Evolutionary conservation across 768 basidiomycete species (phyloP).

Genomic region (Russula sp.): DNA sequence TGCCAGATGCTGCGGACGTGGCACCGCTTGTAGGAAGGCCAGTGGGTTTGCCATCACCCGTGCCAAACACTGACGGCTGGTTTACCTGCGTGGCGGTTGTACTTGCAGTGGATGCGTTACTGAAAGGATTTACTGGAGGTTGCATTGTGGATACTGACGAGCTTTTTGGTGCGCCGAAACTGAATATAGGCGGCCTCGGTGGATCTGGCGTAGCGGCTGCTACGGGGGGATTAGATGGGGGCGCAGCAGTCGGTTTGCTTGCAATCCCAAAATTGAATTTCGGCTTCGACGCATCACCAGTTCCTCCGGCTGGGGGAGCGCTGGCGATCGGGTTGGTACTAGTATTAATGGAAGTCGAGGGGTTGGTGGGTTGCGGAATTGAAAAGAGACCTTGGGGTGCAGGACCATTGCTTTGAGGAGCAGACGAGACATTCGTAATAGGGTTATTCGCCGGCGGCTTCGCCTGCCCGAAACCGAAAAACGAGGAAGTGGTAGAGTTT

Average conservation of each 20-base stretch:
- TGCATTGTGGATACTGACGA: constrained; percentile 1
- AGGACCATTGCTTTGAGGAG: constrained; percentile 1
- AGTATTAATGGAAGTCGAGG: background rate
- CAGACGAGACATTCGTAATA: constrained; percentile 16
- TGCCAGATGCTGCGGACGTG: background rate
- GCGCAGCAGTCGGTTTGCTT: constrained; percentile 13
- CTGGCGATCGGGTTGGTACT: constrained; percentile 3
- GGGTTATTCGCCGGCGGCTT: constrained; percentile 17
- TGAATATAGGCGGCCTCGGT: constrained; percentile 4
- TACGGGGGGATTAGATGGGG: constrained; percentile 12
- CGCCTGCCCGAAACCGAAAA: constrained; percentile 5
- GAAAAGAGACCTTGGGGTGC: constrained; percentile 7
- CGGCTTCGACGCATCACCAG: constrained; percentile 14
- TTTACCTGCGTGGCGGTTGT: background rate
- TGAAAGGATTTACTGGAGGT: constrained; percentile 11
- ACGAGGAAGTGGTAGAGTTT: background rate
- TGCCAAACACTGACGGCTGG: constrained; percentile 8
- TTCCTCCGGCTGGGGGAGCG: constrained; percentile 8
- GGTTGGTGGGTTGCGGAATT: constrained; percentile 1
- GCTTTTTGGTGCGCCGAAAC: background rate
- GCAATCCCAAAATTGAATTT: constrained; percentile 25
- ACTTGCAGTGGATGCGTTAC: constrained; percentile 8
- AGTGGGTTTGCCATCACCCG: background rate
- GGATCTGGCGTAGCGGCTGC: constrained; percentile 5
- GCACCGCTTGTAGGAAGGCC: background rate